Evolutionary conservation across 2,329 filamentous ascomycete species (phyloP).

Genomic region (Penicillium sp.): DNA sequence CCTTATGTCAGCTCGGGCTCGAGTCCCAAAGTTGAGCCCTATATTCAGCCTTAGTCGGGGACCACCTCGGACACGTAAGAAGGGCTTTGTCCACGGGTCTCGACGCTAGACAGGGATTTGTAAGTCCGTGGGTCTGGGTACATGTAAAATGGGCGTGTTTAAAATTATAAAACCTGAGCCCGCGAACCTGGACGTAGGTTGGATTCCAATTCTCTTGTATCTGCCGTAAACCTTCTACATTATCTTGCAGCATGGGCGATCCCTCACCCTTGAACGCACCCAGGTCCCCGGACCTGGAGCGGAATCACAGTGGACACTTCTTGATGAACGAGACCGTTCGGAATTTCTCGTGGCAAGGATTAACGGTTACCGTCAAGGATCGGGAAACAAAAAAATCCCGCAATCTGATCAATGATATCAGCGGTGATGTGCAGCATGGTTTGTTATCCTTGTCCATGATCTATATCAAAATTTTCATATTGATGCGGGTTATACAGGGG

Average conservation of each 20-base stretch:
- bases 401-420: slow-evolving; percentile 62
- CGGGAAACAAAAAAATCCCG: slow-evolving; percentile 63
- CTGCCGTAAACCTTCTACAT: background rate
- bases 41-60: slow-evolving; percentile 7
- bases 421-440: slow-evolving; percentile 66
- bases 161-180: slow-evolving; percentile 9
- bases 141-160: background rate
- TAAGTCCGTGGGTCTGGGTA: background rate
- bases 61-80: slow-evolving; percentile 4
- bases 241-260: slow-evolving; percentile 8
- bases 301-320: slow-evolving; percentile 31
- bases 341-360: slow-evolving; percentile 64
- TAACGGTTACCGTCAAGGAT: slow-evolving; percentile 73
- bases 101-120: background rate
- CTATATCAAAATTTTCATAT: background rate
- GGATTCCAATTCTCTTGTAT: background rate
- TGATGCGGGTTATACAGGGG: slow-evolving; percentile 49
- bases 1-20: slow-evolving; percentile 5
- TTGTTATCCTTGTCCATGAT: slow-evolving; percentile 9
- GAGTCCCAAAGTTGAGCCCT: background rate
- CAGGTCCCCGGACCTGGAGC: slow-evolving; percentile 30
- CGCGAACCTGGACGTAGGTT: background rate
- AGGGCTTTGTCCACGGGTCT: background rate
- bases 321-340: slow-evolving; percentile 61
- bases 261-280: background rate